These are phyloP conservation scores for Laetiporus sulphureus DNA, from an alignment of 1,284 basidiomycete genomes.

Conservation along the genomic window DNA sequence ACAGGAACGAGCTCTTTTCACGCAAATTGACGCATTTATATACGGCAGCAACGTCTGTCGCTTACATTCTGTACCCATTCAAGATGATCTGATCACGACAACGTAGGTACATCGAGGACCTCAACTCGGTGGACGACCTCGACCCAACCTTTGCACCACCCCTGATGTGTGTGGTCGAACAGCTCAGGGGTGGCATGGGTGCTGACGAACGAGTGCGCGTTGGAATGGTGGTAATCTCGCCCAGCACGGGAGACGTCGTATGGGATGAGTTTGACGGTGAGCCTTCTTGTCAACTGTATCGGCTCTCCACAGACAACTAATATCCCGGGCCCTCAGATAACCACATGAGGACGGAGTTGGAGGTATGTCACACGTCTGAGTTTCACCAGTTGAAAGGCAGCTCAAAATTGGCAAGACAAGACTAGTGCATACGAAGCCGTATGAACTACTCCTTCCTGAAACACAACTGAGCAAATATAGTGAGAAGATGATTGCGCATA, in stretches of 20 bases:
- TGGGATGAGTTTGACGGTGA: constrained; percentile 88
- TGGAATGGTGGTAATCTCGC: constrained; percentile 76
- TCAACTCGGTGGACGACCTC: constrained; percentile 63
- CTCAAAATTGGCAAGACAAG: constrained; percentile 50
- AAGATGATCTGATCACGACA: not conserved
- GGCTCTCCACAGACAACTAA: too few species aligned
- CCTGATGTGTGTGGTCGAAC: constrained; percentile 72
- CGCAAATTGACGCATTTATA: constrained; percentile 79
- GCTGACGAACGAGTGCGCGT: constrained; percentile 56
- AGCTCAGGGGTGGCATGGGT: constrained; percentile 42
- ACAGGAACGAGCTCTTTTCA: constrained; percentile 76
- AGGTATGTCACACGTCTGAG: constrained; percentile 41
- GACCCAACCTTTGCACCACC: constrained; percentile 50
- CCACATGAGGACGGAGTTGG: constrained; percentile 82
- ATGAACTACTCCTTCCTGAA: constrained; percentile 72
- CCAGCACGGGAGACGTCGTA: constrained; percentile 85
- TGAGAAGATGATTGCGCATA: constrained; percentile 70
- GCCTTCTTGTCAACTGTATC: constrained; percentile 9
- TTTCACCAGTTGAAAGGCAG: not conserved
- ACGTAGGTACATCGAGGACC: constrained; percentile 66
- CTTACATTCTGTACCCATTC: not conserved
- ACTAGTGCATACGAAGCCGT: constrained; percentile 77
- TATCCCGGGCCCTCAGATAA: too few species aligned
- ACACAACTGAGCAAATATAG: constrained; percentile 62
- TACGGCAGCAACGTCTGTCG: constrained; percentile 80